Evolutionary conservation across 352 stramenopile species (phyloP).

Genomic region (Phytophthora parvispora): DNA sequence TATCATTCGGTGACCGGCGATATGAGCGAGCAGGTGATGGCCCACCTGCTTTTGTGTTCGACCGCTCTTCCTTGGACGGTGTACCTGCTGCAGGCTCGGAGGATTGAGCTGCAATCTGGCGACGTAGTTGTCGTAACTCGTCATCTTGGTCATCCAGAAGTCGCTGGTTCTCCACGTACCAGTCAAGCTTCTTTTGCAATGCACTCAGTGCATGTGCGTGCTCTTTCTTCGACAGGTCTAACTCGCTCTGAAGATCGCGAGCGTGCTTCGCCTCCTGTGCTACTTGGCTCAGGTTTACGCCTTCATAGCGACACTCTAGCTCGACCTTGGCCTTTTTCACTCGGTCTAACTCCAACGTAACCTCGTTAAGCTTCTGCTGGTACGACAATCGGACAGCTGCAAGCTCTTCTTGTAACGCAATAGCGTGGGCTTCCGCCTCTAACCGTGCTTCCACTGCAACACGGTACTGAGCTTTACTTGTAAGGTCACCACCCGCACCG

Average conservation of each 20-base stretch:
- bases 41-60: slow-evolving; percentile 1
- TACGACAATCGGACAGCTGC: slow-evolving; percentile 38
- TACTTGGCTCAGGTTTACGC: slow-evolving; percentile 71
- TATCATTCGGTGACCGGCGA: slow-evolving; percentile 58
- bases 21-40: slow-evolving; percentile 24
- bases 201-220: slow-evolving; percentile 50
- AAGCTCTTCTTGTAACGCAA: slow-evolving; percentile 74
- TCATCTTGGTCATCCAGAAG: slow-evolving; percentile 86
- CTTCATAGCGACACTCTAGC: slow-evolving; percentile 83
- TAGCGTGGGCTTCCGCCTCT: slow-evolving; percentile 61
- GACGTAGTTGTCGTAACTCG: slow-evolving; percentile 48
- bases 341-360: slow-evolving; percentile 77
- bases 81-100: slow-evolving; percentile 10
- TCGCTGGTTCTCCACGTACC: slow-evolving; percentile 88
- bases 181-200: slow-evolving; percentile 87
- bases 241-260: slow-evolving; percentile 50
- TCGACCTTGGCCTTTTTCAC: slow-evolving; percentile 87
- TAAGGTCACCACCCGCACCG: slow-evolving; percentile 26
- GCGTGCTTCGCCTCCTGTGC: slow-evolving; percentile 62
- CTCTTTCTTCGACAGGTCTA: slow-evolving; percentile 60
- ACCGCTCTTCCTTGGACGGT: slow-evolving; percentile 23
- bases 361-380: slow-evolving; percentile 68
- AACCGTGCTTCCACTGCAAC: slow-evolving; percentile 72
- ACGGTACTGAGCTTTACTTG: slow-evolving; percentile 56
- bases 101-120: slow-evolving; percentile 12